A percentile compares a stretch with the other conserved stretches of the same genome.
These are phyloP conservation scores for Tolypocladium amazonense DNA, from an alignment of 2,329 filamentous ascomycete genomes.

Conservation along the genomic window DNA sequence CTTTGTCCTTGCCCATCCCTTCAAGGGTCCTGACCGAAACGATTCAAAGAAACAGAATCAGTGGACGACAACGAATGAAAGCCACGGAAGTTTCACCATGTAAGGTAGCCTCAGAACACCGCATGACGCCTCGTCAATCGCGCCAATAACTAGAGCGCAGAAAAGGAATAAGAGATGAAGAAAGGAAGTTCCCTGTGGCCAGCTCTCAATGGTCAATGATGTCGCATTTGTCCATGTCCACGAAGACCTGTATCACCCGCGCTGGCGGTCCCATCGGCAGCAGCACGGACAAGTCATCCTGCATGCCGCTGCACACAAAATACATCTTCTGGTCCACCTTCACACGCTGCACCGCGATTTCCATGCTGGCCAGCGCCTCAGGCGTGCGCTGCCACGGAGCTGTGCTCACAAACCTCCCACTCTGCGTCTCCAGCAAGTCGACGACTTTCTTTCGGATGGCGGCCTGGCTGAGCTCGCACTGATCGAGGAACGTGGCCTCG, in stretches of 20 bases:
- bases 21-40: neutral
- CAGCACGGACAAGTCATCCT: conserved; percentile 14
- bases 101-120: neutral
- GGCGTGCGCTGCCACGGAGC: neutral
- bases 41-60: neutral
- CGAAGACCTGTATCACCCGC: neutral
- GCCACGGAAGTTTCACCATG: neutral
- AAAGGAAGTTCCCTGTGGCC: neutral
- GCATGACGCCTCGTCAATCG: neutral
- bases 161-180: too few species aligned
- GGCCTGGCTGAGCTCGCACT: conserved; percentile 22
- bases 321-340: conserved; percentile 11
- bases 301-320: conserved; percentile 12
- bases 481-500: conserved; percentile 17
- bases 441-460: conserved; percentile 10
- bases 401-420: conserved; percentile 4
- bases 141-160: neutral
- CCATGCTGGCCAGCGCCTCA: conserved; percentile 1
- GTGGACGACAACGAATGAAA: neutral
- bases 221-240: neutral
- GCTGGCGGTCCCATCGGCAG: conserved; percentile 7
- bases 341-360: conserved; percentile 11
- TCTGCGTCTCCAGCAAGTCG: conserved; percentile 9
- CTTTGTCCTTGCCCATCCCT: neutral
- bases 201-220: neutral